Evolutionary conservation across 2,329 filamentous ascomycete species (phyloP).

Genomic region (Coleophoma eucalyptorum): DNA sequence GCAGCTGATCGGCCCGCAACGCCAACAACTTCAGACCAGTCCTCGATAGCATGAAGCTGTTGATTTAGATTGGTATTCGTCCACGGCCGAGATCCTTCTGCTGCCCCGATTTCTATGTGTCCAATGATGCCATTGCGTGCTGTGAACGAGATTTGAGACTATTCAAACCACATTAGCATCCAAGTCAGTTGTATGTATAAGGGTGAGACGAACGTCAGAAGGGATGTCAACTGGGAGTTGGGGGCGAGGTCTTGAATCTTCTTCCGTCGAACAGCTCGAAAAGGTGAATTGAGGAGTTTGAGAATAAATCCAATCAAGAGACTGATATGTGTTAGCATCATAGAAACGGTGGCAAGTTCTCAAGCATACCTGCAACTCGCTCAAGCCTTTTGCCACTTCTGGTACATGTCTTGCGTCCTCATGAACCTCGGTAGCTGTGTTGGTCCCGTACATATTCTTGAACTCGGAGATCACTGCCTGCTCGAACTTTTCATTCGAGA

Average conservation of each 20-base stretch:
- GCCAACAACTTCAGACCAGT: neutral
- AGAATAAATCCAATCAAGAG: slow-evolving; percentile 71
- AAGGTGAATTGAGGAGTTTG: slow-evolving; percentile 85
- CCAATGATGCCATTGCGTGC: slow-evolving; percentile 16
- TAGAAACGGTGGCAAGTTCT: neutral
- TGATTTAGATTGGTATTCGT: neutral
- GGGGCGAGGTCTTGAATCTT: slow-evolving; percentile 48
- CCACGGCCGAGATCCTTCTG: neutral
- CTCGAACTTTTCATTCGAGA: slow-evolving; percentile 45
- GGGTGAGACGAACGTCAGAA: slow-evolving; percentile 33
- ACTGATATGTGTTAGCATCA: slow-evolving; percentile 36
- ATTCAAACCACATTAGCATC: neutral
- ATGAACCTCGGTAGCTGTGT: slow-evolving; percentile 28
- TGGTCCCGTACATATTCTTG: slow-evolving; percentile 55
- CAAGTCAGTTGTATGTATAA: neutral
- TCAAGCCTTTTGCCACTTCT: slow-evolving; percentile 57
- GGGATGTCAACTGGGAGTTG: slow-evolving; percentile 43
- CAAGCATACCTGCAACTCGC: slow-evolving; percentile 53
- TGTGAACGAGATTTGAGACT: slow-evolving; percentile 14
- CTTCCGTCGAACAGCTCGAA: slow-evolving; percentile 54
- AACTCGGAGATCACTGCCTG: slow-evolving; percentile 64
- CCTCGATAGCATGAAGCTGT: neutral
- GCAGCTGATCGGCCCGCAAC: neutral
- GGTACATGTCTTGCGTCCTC: slow-evolving; percentile 41
- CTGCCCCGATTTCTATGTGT: neutral